Conservation (phyloP, 192 early-diverging fungal species). For the Diversispora eburnea region DNA sequence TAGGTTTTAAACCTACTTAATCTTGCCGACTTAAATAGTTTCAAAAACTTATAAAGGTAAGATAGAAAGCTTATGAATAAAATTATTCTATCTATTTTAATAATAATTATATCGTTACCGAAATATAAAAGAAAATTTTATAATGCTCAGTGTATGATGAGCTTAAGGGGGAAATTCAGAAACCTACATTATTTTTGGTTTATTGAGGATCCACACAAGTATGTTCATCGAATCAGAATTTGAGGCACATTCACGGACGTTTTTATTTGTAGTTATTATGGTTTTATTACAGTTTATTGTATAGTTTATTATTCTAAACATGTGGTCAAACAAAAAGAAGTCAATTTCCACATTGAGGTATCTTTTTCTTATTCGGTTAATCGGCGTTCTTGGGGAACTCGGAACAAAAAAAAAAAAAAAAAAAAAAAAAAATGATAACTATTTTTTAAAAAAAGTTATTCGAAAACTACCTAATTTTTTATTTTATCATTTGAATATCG, state of each 20-base stretch:
- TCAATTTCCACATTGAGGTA: no score
- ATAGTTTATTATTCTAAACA: constrained; percentile 6
- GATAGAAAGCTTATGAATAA: neutral
- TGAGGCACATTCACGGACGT: neutral
- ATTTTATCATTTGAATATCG: no score
- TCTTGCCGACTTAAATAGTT: neutral
- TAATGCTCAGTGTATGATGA: no score
- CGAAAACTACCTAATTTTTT: no score
- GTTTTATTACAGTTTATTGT: neutral
- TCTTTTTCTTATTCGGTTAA: no score
- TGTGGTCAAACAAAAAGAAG: neutral
- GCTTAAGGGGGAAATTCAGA: no score
- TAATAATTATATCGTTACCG: neutral
- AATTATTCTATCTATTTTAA: neutral
- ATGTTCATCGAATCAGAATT: neutral
- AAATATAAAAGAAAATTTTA: no score
- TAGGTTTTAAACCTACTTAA: neutral
- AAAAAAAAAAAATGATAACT: no score
- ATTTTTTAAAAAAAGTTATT: no score
- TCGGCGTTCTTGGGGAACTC: no score
- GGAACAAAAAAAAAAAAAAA: no score
- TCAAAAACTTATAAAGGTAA: neutral
- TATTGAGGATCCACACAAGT: neutral
- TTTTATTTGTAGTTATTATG: neutral
- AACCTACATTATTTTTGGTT: no score